Percentiles rank a stretch among this genome's conserved stretches.
Conservation (phyloP, 2,329 filamentous ascomycete species). For the Lizonia empirigonia region DNA sequence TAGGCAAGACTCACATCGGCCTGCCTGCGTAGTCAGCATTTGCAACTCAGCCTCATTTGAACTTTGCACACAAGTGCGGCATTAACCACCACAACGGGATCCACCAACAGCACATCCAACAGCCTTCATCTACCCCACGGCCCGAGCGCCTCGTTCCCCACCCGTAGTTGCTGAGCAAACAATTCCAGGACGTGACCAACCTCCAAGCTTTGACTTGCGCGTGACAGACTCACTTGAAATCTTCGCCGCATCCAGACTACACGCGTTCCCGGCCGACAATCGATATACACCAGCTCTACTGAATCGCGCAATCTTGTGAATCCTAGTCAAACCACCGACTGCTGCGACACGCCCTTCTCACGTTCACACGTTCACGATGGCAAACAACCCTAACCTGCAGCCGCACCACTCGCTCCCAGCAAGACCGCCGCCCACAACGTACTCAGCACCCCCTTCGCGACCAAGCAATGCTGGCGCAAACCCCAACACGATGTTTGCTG, state of each 20-base stretch:
- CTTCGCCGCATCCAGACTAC: constrained; percentile 12
- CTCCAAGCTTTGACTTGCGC: constrained; percentile 11
- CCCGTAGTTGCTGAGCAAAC: constrained; percentile 13
- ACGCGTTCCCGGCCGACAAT: constrained; percentile 18
- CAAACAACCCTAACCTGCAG: constrained; percentile 36
- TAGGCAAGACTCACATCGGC: constrained; percentile 11
- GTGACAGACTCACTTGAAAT: constrained; percentile 7
- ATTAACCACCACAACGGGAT: constrained; percentile 16
- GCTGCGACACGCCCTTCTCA: constrained; percentile 7
- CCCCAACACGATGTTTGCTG: constrained; percentile 54
- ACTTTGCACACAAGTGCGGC: constrained; percentile 15
- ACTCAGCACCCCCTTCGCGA: constrained; percentile 66
- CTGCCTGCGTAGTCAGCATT: constrained; percentile 14
- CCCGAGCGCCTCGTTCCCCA: constrained; percentile 15
- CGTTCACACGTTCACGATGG: constrained; percentile 22
- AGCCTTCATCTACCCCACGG: constrained; percentile 15
- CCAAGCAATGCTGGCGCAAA: constrained; percentile 34
- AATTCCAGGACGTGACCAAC: constrained; percentile 11
- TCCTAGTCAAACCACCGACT: constrained; percentile 8
- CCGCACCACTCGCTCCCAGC: constrained; percentile 72
- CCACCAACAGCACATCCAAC: constrained; percentile 14
- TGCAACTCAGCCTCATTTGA: constrained; percentile 12
- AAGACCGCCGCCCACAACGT: constrained; percentile 68
- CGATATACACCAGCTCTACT: constrained; percentile 4
- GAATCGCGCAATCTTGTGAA: constrained; percentile 10